Conservation (phyloP, 73 alveolate genomes). For the Paramecium sonneborni region DNA sequence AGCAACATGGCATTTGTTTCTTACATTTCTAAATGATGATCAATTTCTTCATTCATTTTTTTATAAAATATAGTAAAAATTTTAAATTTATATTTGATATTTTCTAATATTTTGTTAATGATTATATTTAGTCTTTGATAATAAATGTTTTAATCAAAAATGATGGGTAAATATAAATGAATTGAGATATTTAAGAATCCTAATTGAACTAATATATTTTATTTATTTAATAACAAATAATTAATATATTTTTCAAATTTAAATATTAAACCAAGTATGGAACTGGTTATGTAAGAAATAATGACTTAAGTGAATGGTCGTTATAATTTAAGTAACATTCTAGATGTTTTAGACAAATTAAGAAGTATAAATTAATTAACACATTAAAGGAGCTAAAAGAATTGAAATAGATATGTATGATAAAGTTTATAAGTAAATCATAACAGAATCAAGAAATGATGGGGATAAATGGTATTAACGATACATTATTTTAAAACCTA, state of each 20-base stretch:
- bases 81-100: neutral
- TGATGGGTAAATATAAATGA: too few species aligned
- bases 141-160: too few species aligned
- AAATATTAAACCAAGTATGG: slow-evolving; percentile 23
- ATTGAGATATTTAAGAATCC: too few species aligned
- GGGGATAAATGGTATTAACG: slow-evolving; percentile 44
- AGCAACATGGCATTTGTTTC: slow-evolving; percentile 13
- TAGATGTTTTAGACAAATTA: neutral
- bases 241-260: neutral
- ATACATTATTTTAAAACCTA: neutral
- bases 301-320: neutral
- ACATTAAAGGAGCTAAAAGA: slow-evolving; percentile 12
- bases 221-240: neutral
- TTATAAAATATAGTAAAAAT: neutral
- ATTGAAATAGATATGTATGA: slow-evolving; percentile 2
- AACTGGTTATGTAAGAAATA: neutral
- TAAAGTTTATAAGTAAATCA: neutral
- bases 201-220: too few species aligned
- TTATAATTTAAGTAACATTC: neutral
- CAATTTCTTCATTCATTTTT: slow-evolving; percentile 23
- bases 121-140: too few species aligned
- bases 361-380: neutral
- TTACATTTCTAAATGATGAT: slow-evolving; percentile 11
- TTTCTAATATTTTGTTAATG: too few species aligned
- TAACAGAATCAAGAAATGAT: slow-evolving; percentile 33